Evolutionary conservation across 2,329 filamentous ascomycete species (phyloP), one percentile per base, ranked within the genome.

Genomic region (Teratosphaeria destructans): DNA sequence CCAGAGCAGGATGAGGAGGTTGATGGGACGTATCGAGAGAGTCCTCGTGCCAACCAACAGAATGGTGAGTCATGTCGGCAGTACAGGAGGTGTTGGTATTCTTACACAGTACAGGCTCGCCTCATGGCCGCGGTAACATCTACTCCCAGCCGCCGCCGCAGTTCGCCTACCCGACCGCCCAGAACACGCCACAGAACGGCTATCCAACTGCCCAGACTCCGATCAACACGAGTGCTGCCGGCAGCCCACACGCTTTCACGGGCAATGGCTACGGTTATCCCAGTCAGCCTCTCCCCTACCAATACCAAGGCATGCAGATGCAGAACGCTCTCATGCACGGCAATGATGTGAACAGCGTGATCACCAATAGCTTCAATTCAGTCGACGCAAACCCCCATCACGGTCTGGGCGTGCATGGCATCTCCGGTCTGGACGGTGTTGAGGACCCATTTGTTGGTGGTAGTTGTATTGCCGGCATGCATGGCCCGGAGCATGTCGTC

Each of bases 1-100:
- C 6, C 26, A 6, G 58, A 60, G 52, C 35, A 55, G 19, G 39
- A 60, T 27, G 60, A 52, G 16, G 53, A 56, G 29, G 35, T 29
- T 11, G 14, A 52, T 37, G 54, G 23, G 7, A 39, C 35, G 19
- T 29, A 61, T 26, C 23, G 54, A n/a, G 34, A 32, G 12, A 23
- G 26, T 29, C 16, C 43, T 16, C 16, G 16, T 23, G 16, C 7
- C n/a, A 11, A 19, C 43, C 43, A 49, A n/a, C 43, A 19, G 43
- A 2, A 49, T 49, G 43, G 56, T 23, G 7, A 27, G 52, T 35
- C 37, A 19, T 57, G 59, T 34, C 35, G 12, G 8, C 23, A 19
- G 52, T 10, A 27, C 32, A 35, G 5, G 32, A 54, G 26, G 1
- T 27, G 6, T 6, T 11, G 16, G 16, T 11, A 23, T 34, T 10